Conservation (phyloP, 495 filamentous ascomycete species). For the Polyplosphaeria fusca region DNA sequence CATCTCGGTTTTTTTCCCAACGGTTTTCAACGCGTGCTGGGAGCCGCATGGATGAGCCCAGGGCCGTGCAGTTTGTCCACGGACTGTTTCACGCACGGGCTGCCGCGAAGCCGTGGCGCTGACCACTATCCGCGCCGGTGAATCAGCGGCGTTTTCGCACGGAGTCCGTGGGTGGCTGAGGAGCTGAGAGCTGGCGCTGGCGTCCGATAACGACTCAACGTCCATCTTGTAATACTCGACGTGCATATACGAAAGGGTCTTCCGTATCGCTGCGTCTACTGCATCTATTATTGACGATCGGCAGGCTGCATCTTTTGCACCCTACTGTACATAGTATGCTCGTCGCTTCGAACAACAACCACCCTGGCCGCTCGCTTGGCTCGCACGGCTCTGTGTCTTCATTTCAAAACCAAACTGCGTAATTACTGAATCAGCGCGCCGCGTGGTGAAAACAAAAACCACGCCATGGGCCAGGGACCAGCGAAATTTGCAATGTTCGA, state of each 20-base stretch:
- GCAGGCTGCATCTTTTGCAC: constrained; percentile 1
- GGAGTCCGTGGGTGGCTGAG: constrained; percentile 4
- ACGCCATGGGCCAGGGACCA: too few relatives aligned
- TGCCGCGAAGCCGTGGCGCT: background rate
- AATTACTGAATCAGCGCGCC: background rate
- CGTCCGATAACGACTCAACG: constrained; percentile 12
- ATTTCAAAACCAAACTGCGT: background rate
- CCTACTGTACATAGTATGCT: too few relatives aligned
- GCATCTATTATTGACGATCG: constrained; percentile 13
- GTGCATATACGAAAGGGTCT: constrained; percentile 18
- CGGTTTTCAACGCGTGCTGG: too few relatives aligned
- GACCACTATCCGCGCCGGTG: constrained; percentile 9
- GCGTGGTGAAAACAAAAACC: background rate
- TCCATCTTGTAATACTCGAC: constrained; percentile 4
- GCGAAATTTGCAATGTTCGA: too few relatives aligned
- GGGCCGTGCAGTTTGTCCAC: too few relatives aligned
- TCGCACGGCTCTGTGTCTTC: background rate
- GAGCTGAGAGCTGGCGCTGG: background rate
- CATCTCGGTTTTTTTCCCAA: too few relatives aligned
- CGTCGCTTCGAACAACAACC: too few relatives aligned
- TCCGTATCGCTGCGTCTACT: background rate
- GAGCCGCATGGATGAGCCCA: too few relatives aligned
- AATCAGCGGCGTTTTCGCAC: constrained; percentile 9
- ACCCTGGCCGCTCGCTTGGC: background rate
- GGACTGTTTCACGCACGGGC: too few relatives aligned